Evolutionary conservation across 2,329 filamentous ascomycete species (phyloP).

Genomic region (Emmonsia crescens): DNA sequence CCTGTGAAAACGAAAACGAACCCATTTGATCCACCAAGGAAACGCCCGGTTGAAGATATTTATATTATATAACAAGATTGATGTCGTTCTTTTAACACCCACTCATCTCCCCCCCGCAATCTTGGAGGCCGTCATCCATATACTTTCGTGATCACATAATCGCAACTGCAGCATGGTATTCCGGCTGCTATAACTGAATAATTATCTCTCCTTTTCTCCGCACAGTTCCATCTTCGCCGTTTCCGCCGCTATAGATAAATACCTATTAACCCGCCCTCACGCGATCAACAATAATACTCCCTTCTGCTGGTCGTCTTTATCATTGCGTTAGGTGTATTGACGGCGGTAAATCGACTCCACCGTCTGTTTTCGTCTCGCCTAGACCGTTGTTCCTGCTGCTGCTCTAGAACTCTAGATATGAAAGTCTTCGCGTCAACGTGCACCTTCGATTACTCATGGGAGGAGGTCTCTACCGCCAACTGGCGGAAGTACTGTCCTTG

Average conservation of each 20-base stretch:
- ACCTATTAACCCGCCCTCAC: not conserved
- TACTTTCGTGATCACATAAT: not conserved
- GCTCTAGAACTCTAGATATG: conserved; percentile 44
- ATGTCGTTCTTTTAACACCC: not conserved
- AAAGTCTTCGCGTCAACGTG: conserved; percentile 88
- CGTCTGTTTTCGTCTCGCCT: not conserved
- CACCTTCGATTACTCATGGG: conserved; percentile 97
- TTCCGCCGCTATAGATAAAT: not conserved
- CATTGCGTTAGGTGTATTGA: not conserved
- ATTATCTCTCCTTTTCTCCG: not conserved
- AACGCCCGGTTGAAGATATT: not conserved
- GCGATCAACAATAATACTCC: not conserved
- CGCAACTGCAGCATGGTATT: not conserved
- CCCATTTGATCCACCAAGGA: not conserved
- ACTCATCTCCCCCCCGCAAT: not conserved
- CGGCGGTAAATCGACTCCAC: not conserved
- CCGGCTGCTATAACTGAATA: not conserved
- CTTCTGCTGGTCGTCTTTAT: not conserved
- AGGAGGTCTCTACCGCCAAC: conserved; percentile 93
- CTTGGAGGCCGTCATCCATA: not conserved
- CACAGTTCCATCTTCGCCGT: not conserved
- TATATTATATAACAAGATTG: not conserved
- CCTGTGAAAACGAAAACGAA: no score
- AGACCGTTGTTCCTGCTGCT: not conserved
- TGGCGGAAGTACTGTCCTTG: conserved; percentile 98